Evolutionary conservation across 371 early-diverging fungal genomes (phyloP).

Genomic region (Saksenaea vasiformis): DNA sequence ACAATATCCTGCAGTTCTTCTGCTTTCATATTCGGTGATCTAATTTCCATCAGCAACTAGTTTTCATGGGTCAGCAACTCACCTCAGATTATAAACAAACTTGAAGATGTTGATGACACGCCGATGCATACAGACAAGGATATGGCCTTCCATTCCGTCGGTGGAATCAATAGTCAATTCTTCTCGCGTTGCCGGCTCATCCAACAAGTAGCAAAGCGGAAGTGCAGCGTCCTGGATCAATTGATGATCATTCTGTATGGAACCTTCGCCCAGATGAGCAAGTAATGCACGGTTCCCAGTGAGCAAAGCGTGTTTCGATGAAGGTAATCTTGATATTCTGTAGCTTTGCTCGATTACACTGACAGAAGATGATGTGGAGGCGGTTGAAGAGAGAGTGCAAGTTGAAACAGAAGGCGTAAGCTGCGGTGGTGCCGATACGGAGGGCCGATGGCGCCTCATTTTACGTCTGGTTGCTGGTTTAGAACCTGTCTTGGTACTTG

Average conservation of each 20-base stretch:
- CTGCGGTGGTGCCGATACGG: not conserved
- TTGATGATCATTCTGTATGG: not conserved
- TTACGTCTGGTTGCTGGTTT: too few relatives aligned
- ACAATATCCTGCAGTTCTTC: constrained; percentile 57
- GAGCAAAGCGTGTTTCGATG: constrained; percentile 28
- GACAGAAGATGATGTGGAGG: not conserved
- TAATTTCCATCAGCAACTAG: constrained; percentile 1
- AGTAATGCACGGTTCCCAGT: constrained; percentile 33
- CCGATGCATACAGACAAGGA: constrained; percentile 50
- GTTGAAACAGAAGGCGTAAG: not conserved
- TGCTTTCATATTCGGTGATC: constrained; percentile 40
- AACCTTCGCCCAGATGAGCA: constrained; percentile 28
- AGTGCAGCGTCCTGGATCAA: constrained; percentile 25
- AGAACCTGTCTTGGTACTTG: too few relatives aligned
- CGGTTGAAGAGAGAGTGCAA: not conserved
- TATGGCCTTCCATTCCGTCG: constrained; percentile 37
- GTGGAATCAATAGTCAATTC: constrained; percentile 35
- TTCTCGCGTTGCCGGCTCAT: constrained; percentile 28
- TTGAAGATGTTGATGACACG: constrained; percentile 48
- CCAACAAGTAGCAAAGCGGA: constrained; percentile 53
- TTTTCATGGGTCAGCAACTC: not conserved
- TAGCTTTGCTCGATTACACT: constrained; percentile 6
- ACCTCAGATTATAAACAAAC: constrained; percentile 48
- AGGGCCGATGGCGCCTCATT: not conserved
- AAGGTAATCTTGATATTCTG: constrained; percentile 21